Percentiles rank a stretch among this genome's conserved stretches.
Conservation (phyloP, 306 rosid species). For the Vachellia pachyceras region DNA sequence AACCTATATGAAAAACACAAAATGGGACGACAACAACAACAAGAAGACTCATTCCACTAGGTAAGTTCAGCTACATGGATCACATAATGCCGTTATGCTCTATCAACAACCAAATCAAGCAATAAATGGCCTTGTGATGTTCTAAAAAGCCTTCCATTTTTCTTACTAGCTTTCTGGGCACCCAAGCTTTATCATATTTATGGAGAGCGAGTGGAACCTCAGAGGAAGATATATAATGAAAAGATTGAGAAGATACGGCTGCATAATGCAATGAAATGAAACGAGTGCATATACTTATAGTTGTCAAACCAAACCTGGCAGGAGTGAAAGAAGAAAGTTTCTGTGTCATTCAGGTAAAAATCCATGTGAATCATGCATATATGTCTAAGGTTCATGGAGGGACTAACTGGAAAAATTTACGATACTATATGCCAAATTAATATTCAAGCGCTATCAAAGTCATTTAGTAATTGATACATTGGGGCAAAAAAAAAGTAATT, state of each 20-base stretch:
- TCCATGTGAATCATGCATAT: not conserved
- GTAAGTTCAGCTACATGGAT: no score
- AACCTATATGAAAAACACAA: slow-evolving; percentile 2
- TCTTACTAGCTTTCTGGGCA: slow-evolving; percentile 1
- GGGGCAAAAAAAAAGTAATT: no score
- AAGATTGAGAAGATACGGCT: no score
- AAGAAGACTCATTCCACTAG: no score
- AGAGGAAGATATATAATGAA: not conserved
- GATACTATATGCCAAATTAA: not conserved
- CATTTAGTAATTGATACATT: not conserved
- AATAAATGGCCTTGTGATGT: not conserved
- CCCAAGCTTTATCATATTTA: not conserved
- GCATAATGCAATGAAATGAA: not conserved
- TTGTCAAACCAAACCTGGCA: not conserved
- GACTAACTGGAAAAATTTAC: not conserved
- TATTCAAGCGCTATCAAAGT: not conserved
- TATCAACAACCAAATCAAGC: not conserved
- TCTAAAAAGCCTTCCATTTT: not conserved
- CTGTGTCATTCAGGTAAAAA: not conserved
- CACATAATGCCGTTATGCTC: no score
- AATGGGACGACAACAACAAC: no score
- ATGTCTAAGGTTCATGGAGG: not conserved
- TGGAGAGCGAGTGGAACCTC: not conserved
- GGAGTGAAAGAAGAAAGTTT: not conserved
- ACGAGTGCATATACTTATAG: not conserved